Evolutionary conservation across 2,329 filamentous ascomycete genomes (phyloP).

Genomic region (Sclerotinia minor): DNA sequence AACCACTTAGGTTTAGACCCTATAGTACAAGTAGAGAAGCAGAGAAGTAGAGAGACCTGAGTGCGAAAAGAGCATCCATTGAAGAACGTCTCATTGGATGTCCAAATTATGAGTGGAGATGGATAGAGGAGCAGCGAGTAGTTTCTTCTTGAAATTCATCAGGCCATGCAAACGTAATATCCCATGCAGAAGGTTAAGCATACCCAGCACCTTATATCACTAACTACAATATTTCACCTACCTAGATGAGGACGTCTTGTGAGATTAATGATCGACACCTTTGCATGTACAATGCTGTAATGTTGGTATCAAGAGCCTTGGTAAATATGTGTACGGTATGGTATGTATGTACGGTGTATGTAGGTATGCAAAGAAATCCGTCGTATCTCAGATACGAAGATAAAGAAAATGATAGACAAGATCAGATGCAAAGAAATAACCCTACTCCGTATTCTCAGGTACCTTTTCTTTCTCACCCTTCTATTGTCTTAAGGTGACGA

Average conservation of each 20-base stretch:
- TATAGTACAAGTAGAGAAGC: too few species aligned
- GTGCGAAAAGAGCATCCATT: background rate
- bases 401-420: background rate
- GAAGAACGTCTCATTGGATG: background rate
- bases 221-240: too few species aligned
- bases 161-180: background rate
- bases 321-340: background rate
- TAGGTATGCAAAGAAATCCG: background rate
- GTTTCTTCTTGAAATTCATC: background rate
- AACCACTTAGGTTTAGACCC: too few species aligned
- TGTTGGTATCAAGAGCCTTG: background rate
- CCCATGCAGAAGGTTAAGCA: background rate
- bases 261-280: background rate
- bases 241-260: background rate
- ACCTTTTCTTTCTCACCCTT: background rate
- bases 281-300: constrained; percentile 1
- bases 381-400: background rate
- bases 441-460: background rate
- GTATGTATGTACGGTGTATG: background rate
- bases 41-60: background rate
- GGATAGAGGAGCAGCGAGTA: background rate
- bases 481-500: background rate
- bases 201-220: background rate
- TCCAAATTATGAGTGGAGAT: constrained; percentile 6
- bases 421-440: background rate